phyloP scores from a whole-genome alignment of 129 eudicot species.

The Pseudognaphalium luteoalbum region DNA sequence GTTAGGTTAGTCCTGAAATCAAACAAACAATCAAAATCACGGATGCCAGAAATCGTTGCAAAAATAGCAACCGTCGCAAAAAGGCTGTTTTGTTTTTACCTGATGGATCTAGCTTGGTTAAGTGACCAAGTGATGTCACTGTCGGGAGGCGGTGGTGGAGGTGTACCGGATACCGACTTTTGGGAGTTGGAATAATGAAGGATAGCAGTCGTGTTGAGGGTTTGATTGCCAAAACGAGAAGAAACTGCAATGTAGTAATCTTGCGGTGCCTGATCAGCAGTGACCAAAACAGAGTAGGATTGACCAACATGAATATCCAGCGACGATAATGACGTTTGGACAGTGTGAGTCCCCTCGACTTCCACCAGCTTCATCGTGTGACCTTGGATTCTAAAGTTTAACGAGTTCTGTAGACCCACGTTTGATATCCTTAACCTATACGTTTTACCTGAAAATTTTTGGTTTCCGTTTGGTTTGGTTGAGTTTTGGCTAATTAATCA shows the following conservation, averaged over 20 bases:
- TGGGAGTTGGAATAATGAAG: constrained; percentile 58
- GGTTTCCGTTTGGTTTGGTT: background rate
- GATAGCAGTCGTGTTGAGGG: constrained; percentile 61
- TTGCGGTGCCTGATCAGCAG: constrained; percentile 63
- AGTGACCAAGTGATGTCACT: constrained; percentile 58
- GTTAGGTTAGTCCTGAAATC: constrained; percentile 76
- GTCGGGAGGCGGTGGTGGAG: constrained; percentile 60
- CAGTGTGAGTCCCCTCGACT: constrained; percentile 88
- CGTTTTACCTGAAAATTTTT: constrained; percentile 53
- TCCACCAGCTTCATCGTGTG: constrained; percentile 78
- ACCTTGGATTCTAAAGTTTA: constrained; percentile 68
- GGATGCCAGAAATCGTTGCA: background rate
- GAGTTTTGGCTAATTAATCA: background rate
- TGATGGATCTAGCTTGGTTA: constrained; percentile 75
- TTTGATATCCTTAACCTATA: constrained; percentile 88
- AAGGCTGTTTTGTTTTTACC: constrained; percentile 33
- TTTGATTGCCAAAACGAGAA: constrained; percentile 45
- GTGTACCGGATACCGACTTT: constrained; percentile 53
- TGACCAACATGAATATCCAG: constrained; percentile 89
- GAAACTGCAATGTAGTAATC: constrained; percentile 81
- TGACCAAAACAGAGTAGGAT: constrained; percentile 78
- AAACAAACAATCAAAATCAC: constrained; percentile 9
- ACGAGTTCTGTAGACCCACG: constrained; percentile 72
- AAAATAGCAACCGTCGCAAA: background rate
- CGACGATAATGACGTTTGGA: constrained; percentile 52